A percentile compares a stretch with the other conserved stretches of the same genome.
These are phyloP conservation scores for Vanderwaltozyma polyspora DNA, from an alignment of 805 yeast genomes.

Conservation along the genomic window DNA sequence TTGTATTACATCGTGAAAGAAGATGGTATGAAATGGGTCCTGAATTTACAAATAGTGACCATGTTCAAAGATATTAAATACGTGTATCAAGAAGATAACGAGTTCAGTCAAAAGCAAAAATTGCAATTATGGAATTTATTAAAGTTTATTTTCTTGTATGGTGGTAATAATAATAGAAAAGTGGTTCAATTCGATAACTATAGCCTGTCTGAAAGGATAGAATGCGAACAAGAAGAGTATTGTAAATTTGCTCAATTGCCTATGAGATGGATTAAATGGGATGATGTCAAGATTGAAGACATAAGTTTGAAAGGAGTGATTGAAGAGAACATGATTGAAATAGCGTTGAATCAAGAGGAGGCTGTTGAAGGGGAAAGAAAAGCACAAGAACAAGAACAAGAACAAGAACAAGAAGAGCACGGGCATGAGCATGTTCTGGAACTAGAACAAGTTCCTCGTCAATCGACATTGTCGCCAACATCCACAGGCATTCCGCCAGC, in stretches of 20 bases:
- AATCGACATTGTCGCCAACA: neutral
- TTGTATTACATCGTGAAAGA: slow-evolving; percentile 13
- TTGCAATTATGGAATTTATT: slow-evolving; percentile 24
- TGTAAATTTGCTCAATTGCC: slow-evolving; percentile 18
- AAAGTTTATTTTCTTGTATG: slow-evolving; percentile 22
- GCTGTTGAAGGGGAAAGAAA: too few relatives aligned
- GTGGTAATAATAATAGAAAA: slow-evolving; percentile 11
- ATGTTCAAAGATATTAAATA: slow-evolving; percentile 10
- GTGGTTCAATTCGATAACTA: slow-evolving; percentile 2
- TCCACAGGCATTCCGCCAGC: neutral
- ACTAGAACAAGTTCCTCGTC: too few relatives aligned
- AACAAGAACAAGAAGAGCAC: too few relatives aligned
- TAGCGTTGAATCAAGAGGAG: slow-evolving; percentile 1
- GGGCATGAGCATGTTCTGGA: too few relatives aligned
- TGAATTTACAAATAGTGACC: slow-evolving; percentile 20
- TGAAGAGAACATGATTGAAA: slow-evolving; percentile 9
- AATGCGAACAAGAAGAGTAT: slow-evolving; percentile 17
- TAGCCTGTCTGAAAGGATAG: slow-evolving; percentile 6
- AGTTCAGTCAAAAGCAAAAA: slow-evolving; percentile 4
- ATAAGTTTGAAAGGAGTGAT: neutral
- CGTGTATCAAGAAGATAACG: neutral
- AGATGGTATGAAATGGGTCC: slow-evolving; percentile 9
- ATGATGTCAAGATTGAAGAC: slow-evolving; percentile 3
- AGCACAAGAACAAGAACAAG: neutral
- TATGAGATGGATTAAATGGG: slow-evolving; percentile 21